A percentile compares a stretch with the other conserved stretches of the same genome.
Conservation (phyloP, 805 yeast genomes). For the Metschnikowia lunata region DNA sequence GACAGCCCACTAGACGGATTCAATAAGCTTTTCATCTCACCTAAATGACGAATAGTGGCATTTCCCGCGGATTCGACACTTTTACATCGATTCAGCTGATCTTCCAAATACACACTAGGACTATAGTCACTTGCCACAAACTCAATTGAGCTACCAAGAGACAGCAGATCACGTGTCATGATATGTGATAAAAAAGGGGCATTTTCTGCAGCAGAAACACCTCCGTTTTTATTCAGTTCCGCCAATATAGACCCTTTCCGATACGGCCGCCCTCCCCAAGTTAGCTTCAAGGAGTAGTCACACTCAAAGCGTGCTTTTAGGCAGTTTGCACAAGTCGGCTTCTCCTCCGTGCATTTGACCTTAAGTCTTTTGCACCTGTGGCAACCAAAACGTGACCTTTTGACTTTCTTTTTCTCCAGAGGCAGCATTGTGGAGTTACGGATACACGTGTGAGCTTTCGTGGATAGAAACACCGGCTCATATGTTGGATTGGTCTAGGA, state of each 20-base stretch:
- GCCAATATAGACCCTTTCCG: conserved; percentile 33
- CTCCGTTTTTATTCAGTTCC: conserved; percentile 12
- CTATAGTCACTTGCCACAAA: conserved; percentile 7
- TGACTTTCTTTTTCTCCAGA: conserved; percentile 19
- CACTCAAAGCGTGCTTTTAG: conserved; percentile 43
- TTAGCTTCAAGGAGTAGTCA: conserved; percentile 58
- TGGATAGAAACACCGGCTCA: no score
- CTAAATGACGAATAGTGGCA: no score
- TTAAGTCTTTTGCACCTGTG: conserved; percentile 57
- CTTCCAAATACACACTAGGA: not conserved
- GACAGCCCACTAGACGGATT: no score
- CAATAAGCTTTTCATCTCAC: no score
- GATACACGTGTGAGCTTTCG: no score
- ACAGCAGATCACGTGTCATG: not conserved
- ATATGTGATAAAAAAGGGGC: not conserved
- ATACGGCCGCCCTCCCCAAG: conserved; percentile 75
- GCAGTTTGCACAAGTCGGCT: conserved; percentile 62
- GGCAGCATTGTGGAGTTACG: conserved; percentile 1
- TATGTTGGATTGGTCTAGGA: no score
- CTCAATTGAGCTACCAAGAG: conserved; percentile 2
- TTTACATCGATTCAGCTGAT: no score
- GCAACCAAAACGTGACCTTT: conserved; percentile 56
- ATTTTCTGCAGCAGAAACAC: not conserved
- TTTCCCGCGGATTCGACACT: no score
- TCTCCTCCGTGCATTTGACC: conserved; percentile 65